These are phyloP conservation scores for Taphrina populina DNA, from an alignment of 1,139 yeast species.

Conservation along the genomic window DNA sequence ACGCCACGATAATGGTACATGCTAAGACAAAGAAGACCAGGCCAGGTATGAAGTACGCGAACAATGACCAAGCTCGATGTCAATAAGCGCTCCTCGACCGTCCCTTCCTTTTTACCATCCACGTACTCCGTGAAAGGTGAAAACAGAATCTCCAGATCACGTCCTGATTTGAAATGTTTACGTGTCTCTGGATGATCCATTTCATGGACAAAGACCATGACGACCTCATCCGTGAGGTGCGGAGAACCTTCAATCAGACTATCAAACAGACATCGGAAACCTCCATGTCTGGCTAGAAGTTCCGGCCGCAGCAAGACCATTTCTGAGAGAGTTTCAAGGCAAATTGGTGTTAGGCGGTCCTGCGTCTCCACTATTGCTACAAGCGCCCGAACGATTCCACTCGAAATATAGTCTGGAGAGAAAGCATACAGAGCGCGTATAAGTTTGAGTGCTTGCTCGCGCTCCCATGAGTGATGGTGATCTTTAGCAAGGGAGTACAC, in stretches of 20 bases:
- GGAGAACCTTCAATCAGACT: conserved; percentile 61
- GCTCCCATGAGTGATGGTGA: conserved; percentile 57
- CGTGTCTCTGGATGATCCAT: conserved; percentile 64
- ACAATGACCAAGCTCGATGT: conserved; percentile 63
- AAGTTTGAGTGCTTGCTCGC: conserved; percentile 75
- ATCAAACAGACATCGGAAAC: conserved; percentile 60
- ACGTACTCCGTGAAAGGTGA: conserved; percentile 62
- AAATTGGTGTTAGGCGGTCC: conserved; percentile 56
- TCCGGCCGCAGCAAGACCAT: conserved; percentile 60
- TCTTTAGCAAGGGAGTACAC: conserved; percentile 64
- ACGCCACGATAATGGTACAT: conserved; percentile 60
- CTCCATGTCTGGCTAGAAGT: conserved; percentile 59
- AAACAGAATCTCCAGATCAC: conserved; percentile 62
- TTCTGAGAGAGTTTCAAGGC: conserved; percentile 73
- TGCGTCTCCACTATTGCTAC: conserved; percentile 68
- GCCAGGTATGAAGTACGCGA: conserved; percentile 65
- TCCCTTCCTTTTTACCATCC: conserved; percentile 49
- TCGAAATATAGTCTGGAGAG: conserved; percentile 60
- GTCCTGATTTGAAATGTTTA: conserved; percentile 57
- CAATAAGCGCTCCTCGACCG: conserved; percentile 58
- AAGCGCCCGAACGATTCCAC: conserved; percentile 67
- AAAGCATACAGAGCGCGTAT: conserved; percentile 61
- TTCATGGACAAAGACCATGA: conserved; percentile 58
- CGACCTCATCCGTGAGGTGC: conserved; percentile 53
- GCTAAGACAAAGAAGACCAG: conserved; percentile 71